Conservation (phyloP, 2,329 filamentous ascomycete species). For the Verticillium zaregamsianum region DNA sequence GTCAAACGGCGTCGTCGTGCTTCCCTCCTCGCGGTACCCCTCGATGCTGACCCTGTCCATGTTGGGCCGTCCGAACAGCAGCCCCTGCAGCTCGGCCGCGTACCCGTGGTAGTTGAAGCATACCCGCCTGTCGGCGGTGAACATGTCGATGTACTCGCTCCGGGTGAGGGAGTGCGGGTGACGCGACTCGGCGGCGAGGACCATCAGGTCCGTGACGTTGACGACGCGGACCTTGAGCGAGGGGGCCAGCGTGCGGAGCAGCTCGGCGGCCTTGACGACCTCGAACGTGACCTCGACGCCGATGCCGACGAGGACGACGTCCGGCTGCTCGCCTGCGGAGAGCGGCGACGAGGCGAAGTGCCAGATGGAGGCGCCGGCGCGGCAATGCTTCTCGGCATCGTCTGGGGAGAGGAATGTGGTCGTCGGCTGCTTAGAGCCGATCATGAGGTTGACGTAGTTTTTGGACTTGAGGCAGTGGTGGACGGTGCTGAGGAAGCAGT, state of each 20-base stretch:
- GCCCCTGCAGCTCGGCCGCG: conserved; percentile 52
- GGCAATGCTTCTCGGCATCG: conserved; percentile 59
- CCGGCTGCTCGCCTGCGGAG: conserved; percentile 49
- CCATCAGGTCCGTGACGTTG: conserved; percentile 65
- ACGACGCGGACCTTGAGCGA: conserved; percentile 55
- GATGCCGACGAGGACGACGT: conserved; percentile 61
- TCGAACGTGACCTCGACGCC: conserved; percentile 65
- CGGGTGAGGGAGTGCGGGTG: conserved; percentile 56
- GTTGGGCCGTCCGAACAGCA: conserved; percentile 54
- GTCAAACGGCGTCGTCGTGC: conserved; percentile 64
- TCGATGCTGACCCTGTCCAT: conserved; percentile 50
- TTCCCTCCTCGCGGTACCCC: conserved; percentile 62
- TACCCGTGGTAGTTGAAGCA: conserved; percentile 69
- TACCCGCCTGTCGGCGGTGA: conserved; percentile 50
- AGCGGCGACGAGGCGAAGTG: conserved; percentile 47
- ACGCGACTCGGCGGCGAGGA: conserved; percentile 47
- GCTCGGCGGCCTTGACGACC: conserved; percentile 54
- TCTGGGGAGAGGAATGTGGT: conserved; percentile 54
- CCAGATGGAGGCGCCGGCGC: conserved; percentile 56
- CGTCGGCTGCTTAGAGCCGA: conserved; percentile 63
- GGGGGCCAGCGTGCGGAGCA: conserved; percentile 46
- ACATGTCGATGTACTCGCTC: conserved; percentile 50
- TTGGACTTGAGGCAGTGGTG: conserved; percentile 57
- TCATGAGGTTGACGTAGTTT: conserved; percentile 65
- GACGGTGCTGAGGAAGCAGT: conserved; percentile 62